These are phyloP conservation scores for Zygnema cylindricum DNA, from an alignment of 139 green algal species.

Conservation along the genomic window DNA sequence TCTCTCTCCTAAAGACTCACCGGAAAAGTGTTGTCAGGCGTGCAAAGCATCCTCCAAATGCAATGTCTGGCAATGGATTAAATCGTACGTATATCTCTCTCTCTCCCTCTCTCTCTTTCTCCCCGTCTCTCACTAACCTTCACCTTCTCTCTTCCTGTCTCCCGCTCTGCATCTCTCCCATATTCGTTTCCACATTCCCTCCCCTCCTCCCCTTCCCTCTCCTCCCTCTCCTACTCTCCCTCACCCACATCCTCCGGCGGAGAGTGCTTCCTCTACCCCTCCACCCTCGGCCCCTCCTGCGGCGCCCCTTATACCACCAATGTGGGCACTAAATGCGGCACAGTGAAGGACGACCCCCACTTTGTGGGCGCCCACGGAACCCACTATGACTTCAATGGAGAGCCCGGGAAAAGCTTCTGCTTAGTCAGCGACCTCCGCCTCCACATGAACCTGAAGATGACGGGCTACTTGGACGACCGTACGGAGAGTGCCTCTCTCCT, in stretches of 20 bases:
- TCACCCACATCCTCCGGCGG: background rate
- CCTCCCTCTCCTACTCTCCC: constrained; percentile 7
- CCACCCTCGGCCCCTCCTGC: background rate
- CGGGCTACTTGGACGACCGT: constrained; percentile 21
- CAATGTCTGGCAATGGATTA: background rate
- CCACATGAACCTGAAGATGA: constrained; percentile 41
- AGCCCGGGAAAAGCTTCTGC: constrained; percentile 13
- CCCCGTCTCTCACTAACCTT: background rate
- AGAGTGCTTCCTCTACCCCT: constrained; percentile 5
- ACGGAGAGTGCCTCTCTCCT: background rate
- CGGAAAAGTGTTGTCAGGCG: constrained; percentile 65
- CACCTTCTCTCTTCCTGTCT: background rate
- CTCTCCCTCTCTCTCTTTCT: constrained; percentile 11
- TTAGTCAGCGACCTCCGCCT: constrained; percentile 16
- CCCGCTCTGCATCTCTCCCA: background rate
- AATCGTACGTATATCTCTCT: background rate
- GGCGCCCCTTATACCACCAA: background rate
- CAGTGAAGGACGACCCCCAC: constrained; percentile 3
- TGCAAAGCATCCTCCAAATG: background rate
- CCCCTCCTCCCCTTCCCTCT: background rate
- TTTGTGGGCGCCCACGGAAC: constrained; percentile 31
- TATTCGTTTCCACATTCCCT: too few relatives aligned
- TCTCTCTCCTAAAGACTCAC: constrained; percentile 61
- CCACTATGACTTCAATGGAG: constrained; percentile 34
- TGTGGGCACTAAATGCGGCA: background rate